These are phyloP conservation scores for Aspergillus persii DNA, from an alignment of 2,329 filamentous ascomycete species.

Conservation along the genomic window DNA sequence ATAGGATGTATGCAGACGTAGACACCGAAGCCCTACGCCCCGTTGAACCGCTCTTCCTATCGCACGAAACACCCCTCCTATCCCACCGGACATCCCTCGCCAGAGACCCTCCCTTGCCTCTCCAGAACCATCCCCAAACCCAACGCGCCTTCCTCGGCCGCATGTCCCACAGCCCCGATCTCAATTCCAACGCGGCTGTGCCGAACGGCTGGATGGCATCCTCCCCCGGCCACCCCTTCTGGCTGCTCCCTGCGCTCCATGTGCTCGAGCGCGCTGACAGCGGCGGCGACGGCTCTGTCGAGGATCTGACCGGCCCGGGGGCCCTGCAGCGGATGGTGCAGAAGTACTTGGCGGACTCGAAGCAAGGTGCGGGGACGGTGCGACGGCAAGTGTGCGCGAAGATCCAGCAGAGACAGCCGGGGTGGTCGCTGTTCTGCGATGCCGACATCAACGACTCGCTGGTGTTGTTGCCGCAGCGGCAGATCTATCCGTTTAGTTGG, in stretches of 20 bases:
- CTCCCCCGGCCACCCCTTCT: conserved; percentile 20
- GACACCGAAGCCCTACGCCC: conserved; percentile 22
- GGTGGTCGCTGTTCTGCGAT: conserved; percentile 16
- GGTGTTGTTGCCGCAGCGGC: conserved; percentile 15
- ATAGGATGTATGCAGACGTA: conserved; percentile 22
- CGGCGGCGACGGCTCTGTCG: conserved; percentile 19
- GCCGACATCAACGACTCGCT: conserved; percentile 7
- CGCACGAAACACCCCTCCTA: conserved; percentile 12
- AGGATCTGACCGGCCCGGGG: conserved; percentile 17
- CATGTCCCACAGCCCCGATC: conserved; percentile 16
- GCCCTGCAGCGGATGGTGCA: conserved; percentile 14
- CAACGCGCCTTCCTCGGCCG: conserved; percentile 21
- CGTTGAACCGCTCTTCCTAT: conserved; percentile 12
- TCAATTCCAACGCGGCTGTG: conserved; percentile 15
- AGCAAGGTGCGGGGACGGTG: conserved; percentile 1
- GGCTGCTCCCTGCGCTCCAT: conserved; percentile 17
- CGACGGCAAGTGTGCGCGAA: conserved; percentile 9
- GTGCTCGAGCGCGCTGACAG: conserved; percentile 18
- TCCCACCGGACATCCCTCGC: conserved; percentile 6
- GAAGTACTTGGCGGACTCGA: conserved; percentile 10
- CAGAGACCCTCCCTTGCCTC: neutral
- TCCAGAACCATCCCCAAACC: neutral
- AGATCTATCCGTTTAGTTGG: conserved; percentile 23
- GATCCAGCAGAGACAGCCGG: conserved; percentile 7
- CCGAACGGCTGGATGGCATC: conserved; percentile 25